Base-by-base conservation (phyloP, 148 eudicot species). In the Nepenthes gracilis region DNA sequence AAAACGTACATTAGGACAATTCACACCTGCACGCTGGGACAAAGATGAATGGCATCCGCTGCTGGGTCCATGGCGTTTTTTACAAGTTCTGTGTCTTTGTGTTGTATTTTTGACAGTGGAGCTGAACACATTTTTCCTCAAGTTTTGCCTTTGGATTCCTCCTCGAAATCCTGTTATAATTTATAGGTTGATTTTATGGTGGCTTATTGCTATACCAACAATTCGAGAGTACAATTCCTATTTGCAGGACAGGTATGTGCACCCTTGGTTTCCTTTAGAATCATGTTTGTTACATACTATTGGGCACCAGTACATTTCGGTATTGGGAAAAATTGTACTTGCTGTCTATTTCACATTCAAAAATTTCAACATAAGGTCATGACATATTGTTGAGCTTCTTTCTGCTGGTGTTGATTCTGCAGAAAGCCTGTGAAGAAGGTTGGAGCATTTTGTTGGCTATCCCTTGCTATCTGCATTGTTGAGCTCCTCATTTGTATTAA, bases 31-130 rank as follows among this genome's bases (percentile, higher is more conserved):
- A 38, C 83, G 80, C 62, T 93, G 98, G 98, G 98, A 93, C 73
- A 93, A 93, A 79, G 98, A 93, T 64, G 98, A 93, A 75, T 93
- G 98, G 98, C 91, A 80, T 65, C 98, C 98, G 45, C 86, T 93
- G 47, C 94, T 85, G 67, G 96, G 96, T 66, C 98, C 98, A 51
- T 85, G 85, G 83, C 88, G 98, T 60, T 93, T 93, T 71, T 57
- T 88, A 54, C 96, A 93, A 93, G 95, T 93, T 61, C 74, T 88
- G 15, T 80, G 67, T 70, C 87, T 93, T 45, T 93, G 98, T 72
- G 60, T 84, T 57, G 68, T 84, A 56, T 93, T 93, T 79, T 71
- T 93, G 77, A 88, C 89, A 11, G 98, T 93, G 77, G 96, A 88
- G 77, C 78, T 93, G 57, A 92, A 93, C 77, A 93, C 98, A 14